Evolutionary conservation across 805 yeast species (phyloP), one percentile per base, ranked within the genome.

Genomic region (Starmera dryadoides): DNA sequence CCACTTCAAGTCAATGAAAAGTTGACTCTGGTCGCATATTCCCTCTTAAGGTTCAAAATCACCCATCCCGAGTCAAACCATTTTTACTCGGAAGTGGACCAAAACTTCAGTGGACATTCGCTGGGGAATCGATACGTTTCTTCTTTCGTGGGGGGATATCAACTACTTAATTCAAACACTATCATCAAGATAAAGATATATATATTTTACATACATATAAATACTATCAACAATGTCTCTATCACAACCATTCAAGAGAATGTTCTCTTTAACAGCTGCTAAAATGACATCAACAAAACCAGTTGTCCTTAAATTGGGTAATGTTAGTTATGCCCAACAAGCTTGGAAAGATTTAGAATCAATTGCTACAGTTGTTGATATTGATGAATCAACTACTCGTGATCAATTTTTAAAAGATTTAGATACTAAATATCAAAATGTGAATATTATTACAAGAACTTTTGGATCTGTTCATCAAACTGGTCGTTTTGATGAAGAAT

Each of bases 231-330:
- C n/a, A n/a, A n/a, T n/a, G n/a, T n/a, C n/a, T n/a, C n/a, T n/a
- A n/a, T n/a, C n/a, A n/a, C n/a, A n/a, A n/a, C n/a, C 12, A 37
- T 26, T 33, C 38, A 25, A 16, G 31, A 22, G 25, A 21, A 22
- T 12, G 4, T 7, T 22, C 28, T 12, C 15, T 23, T 32, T 33
- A 37, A 34, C 38, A 35, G 41, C 33, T 45, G 8, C n/a, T 32
- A 22, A 7, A 10, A 22, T 22, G 25, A 22, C 25, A 22, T 22
- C 28, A 7, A 36, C 46, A 11, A 71, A 71, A 50, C 80, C 85
- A 36, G 73, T 75, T 45, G 77, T 86, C 10, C 66, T 87, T 20
- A 69, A 86, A 58, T 58, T 87, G 28, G 91, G 88, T 6, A 67
- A 71, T 12, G 68, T 78, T 34, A 56, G 60, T 37, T 80, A 65